Conservation (phyloP, 148 eudicot species). For the Cornus suecica region DNA sequence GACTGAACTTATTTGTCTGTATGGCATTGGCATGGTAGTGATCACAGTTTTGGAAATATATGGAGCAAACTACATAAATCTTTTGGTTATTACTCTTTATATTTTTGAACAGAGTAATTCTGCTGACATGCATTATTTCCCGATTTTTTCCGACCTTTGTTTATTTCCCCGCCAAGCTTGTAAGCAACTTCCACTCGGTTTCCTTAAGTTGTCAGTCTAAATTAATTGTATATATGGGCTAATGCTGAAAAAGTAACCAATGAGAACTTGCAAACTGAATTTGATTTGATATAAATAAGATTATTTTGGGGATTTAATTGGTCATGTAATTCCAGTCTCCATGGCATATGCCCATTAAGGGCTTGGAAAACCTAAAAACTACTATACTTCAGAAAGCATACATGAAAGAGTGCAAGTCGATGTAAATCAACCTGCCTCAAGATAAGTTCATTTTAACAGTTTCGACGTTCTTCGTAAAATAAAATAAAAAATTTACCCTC, state of each 20-base stretch:
- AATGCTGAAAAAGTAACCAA: background rate
- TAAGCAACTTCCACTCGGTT: background rate
- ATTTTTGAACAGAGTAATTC: no score
- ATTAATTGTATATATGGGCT: no score
- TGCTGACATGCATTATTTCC: no score
- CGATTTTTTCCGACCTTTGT: no score
- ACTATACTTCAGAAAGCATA: background rate
- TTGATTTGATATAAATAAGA: background rate
- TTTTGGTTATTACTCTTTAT: no score
- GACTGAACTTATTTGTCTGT: background rate
- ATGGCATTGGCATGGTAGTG: background rate
- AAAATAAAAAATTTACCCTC: background rate
- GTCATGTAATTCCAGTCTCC: background rate
- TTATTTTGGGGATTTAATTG: background rate
- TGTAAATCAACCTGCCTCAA: background rate
- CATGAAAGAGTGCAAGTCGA: background rate
- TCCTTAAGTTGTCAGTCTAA: background rate
- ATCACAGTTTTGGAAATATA: background rate
- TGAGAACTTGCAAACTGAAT: conserved; percentile 2
- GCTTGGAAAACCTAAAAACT: background rate
- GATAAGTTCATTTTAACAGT: background rate
- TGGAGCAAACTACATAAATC: background rate
- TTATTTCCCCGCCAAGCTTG: background rate
- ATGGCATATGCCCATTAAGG: background rate
- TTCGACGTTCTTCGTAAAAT: background rate